Base-by-base conservation (phyloP, 176 grass and related monocot species). In the Themeda triandra region DNA sequence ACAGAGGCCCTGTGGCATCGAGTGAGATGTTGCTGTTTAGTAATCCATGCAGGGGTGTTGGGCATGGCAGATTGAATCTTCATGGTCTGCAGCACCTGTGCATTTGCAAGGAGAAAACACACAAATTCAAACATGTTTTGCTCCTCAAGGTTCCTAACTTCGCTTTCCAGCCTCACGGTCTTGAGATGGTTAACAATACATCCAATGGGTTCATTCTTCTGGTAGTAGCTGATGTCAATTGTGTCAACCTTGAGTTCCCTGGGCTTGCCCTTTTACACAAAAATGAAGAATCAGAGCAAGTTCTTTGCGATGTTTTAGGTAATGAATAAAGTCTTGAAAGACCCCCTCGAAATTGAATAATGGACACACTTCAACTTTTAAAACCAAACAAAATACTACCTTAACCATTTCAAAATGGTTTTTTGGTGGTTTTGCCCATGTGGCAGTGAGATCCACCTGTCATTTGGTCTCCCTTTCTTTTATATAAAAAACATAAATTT, bases 101-200 rank as follows among this genome's bases (percentile, higher is more conserved):
- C 79, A 27, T 67, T 87, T 8, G 49, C 71, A 77, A 87, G 86
- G 63, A 87, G 28, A 69, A 87, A 87, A 46, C 72, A 62, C 60
- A 65, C 49, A 87, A 82, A 82, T 24, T 82, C 48, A 60, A 82
- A 72, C 79, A 87, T 62, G 63, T 44, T 32, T 41, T 0, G 29
- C 36, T 37, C 45, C 18, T 44, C 11, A 21, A 1, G 14, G 46
- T 35, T 27, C 17, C 48, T 13, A 17, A 23, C 6, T 33, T 27
- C 10, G 46, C 49, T 82, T 87, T 70, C 79, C 64, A 87, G 49
- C 44, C 51, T 82, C 49, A 76, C 79, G 23, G 37, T 77, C 63
- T 82, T 82, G 28, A 87, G 86, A 82, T 87, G 49, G 65, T 81
- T 82, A 64, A 59, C 40, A 69, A 87, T 31, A 82, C 86, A 69